A percentile compares a stretch with the other conserved stretches of the same genome.
phyloP scores from a whole-genome alignment of 768 basidiomycete genomes.

The Russula vinacea region DNA sequence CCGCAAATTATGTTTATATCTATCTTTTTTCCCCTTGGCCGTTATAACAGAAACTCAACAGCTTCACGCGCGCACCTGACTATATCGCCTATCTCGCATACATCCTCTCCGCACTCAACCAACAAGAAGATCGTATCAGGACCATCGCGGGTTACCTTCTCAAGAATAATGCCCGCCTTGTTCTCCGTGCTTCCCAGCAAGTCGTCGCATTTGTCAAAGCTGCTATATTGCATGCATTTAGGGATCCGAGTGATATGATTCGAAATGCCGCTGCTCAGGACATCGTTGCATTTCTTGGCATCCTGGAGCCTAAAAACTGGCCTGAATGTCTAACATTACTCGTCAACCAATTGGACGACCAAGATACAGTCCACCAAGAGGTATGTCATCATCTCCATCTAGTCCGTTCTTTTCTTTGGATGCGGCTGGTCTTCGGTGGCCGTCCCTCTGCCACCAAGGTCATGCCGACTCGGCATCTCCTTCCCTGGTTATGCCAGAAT shows the following conservation, averaged over 20 bases:
- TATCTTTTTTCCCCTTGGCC: constrained; percentile 19
- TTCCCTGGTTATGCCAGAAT: neutral
- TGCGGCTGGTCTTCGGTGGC: neutral
- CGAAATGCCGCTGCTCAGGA: constrained; percentile 93
- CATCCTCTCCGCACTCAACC: constrained; percentile 75
- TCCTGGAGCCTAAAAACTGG: constrained; percentile 90
- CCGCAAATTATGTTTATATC: constrained; percentile 29
- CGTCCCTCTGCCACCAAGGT: neutral
- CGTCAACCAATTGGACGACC: constrained; percentile 72
- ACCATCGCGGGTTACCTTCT: constrained; percentile 95
- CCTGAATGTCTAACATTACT: constrained; percentile 89
- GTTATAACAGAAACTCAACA: constrained; percentile 70
- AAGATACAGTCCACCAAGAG: constrained; percentile 78
- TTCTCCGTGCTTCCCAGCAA: constrained; percentile 62
- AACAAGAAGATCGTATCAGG: constrained; percentile 89
- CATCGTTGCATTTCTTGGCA: constrained; percentile 84
- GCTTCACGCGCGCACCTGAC: constrained; percentile 83
- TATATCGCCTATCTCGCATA: constrained; percentile 96
- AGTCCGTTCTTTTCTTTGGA: neutral
- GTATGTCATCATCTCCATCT: constrained; percentile 44
- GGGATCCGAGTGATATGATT: constrained; percentile 78
- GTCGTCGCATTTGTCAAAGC: constrained; percentile 72
- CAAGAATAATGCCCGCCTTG: constrained; percentile 89
- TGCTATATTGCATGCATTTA: constrained; percentile 77
- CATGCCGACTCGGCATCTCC: neutral